Evolutionary conservation across 2,329 filamentous ascomycete species (phyloP), one percentile per base, ranked within the genome.

Genomic region (Exophiala oligosperma): DNA sequence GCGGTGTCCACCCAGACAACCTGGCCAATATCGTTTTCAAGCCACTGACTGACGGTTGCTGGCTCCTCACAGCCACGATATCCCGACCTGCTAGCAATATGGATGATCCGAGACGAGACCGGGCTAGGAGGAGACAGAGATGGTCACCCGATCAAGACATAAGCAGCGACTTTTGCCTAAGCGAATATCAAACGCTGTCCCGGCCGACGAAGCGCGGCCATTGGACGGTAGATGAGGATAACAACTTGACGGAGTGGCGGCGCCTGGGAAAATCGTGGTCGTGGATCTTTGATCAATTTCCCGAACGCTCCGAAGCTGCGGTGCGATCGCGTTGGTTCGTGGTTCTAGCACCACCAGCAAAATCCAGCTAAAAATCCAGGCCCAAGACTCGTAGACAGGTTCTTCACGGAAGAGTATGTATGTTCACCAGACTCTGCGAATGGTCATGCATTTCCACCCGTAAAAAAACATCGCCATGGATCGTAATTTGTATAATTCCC

Each of bases 1-100:
- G n/a, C 23, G n/a, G 41, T 46, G 11, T 46, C 41, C 11, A 46
- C n/a, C 41, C 41, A 21, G 21, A n/a, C 11, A 46, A 23, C 41
- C 41, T 46, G n/a, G 41, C n/a, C 23, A 46, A 46, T 46, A 46
- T 46, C 41, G 12, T 46, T 17, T 9, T 46, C 24, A 46, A 46
- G 41, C 41, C n/a, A 23, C 11, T 46, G 4, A 21, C 41, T 23
- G n/a, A 46, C 41, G 4, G 11, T 46, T 46, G 11, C 21, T 46
- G 41, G 41, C 41, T 46, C 41, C 41, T 46, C 11, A 46, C n/a
- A 23, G 41, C 41, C n/a, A 46, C 41, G 41, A 46, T 46, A 46
- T 46, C 41, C n/a, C 41, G 41, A 46, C 11, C 9, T 23, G 11
- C n/a, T 46, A 46, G 41, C 11, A 46, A 46, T n/a, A 46, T 46